Conservation (phyloP, 352 stramenopile genomes). For the Pythium brachiatum region DNA sequence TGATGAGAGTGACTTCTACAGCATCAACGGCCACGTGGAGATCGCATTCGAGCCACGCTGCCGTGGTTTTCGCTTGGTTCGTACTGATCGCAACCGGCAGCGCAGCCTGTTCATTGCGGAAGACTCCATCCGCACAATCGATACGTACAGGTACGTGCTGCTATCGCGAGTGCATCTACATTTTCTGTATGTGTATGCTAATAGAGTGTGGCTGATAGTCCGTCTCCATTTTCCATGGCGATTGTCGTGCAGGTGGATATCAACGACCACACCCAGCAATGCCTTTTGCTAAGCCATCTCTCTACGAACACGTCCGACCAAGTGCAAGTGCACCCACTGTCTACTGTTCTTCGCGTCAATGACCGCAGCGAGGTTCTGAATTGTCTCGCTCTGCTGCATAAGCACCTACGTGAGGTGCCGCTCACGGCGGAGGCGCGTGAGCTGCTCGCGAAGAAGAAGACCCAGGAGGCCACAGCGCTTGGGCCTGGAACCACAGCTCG, state of each 20-base stretch:
- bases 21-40: not conserved
- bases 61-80: conserved; percentile 8
- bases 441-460: conserved; percentile 26
- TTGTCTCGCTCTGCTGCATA: conserved; percentile 43
- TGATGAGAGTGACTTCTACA: conserved; percentile 14
- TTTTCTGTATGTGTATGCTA: not conserved
- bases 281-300: conserved; percentile 49
- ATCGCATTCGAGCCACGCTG: conserved; percentile 1
- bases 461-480: not conserved
- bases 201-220: conserved; percentile 22
- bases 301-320: not conserved
- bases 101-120: conserved; percentile 14
- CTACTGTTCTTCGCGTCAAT: not conserved
- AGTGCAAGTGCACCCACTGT: not conserved
- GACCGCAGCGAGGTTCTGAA: conserved; percentile 32
- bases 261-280: conserved; percentile 36
- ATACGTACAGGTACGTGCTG: conserved; percentile 42
- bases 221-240: conserved; percentile 51
- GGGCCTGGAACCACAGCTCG: not conserved
- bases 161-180: too few species aligned
- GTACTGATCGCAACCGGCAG: too few species aligned
- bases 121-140: conserved; percentile 18
- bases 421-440: conserved; percentile 39
- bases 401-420: conserved; percentile 41
- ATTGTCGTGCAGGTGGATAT: conserved; percentile 54